Evolutionary conservation across 2,329 filamentous ascomycete genomes (phyloP).

Genomic region (Phoma sp.): DNA sequence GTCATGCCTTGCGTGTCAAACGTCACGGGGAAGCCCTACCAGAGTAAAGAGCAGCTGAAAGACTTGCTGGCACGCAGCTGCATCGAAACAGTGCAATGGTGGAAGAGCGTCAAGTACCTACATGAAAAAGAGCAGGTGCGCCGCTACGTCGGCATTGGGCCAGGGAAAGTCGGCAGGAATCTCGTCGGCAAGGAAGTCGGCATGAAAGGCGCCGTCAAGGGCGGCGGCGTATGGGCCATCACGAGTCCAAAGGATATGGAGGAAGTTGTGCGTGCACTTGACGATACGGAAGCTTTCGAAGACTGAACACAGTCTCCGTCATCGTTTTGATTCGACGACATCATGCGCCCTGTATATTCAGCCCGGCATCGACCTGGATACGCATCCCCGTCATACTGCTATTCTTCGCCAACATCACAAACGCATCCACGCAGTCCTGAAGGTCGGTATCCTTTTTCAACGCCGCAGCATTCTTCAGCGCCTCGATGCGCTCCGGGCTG

Average conservation of each 20-base stretch:
- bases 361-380: slow-evolving; percentile 51
- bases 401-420: slow-evolving; percentile 62
- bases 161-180: slow-evolving; percentile 91
- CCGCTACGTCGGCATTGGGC: slow-evolving; percentile 90
- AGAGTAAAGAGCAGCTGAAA: slow-evolving; percentile 75
- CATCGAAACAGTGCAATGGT: slow-evolving; percentile 94
- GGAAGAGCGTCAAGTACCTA: slow-evolving; percentile 89
- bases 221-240: slow-evolving; percentile 92
- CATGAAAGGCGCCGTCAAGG: slow-evolving; percentile 82
- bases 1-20: slow-evolving; percentile 83
- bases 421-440: slow-evolving; percentile 64
- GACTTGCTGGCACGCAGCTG: slow-evolving; percentile 81
- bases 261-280: slow-evolving; percentile 54
- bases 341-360: slow-evolving; percentile 42
- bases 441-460: slow-evolving; percentile 66
- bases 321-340: background rate
- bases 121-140: slow-evolving; percentile 83
- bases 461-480: slow-evolving; percentile 62
- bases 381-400: slow-evolving; percentile 59
- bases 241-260: slow-evolving; percentile 72
- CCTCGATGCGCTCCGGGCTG: slow-evolving; percentile 63
- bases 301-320: slow-evolving; percentile 1
- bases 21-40: slow-evolving; percentile 80
- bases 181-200: slow-evolving; percentile 95
- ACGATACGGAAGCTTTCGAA: slow-evolving; percentile 52